A percentile compares a stretch with the other conserved stretches of the same genome.
These are phyloP conservation scores for Lichina pygmaea DNA, from an alignment of 495 filamentous ascomycete species.

Conservation along the genomic window DNA sequence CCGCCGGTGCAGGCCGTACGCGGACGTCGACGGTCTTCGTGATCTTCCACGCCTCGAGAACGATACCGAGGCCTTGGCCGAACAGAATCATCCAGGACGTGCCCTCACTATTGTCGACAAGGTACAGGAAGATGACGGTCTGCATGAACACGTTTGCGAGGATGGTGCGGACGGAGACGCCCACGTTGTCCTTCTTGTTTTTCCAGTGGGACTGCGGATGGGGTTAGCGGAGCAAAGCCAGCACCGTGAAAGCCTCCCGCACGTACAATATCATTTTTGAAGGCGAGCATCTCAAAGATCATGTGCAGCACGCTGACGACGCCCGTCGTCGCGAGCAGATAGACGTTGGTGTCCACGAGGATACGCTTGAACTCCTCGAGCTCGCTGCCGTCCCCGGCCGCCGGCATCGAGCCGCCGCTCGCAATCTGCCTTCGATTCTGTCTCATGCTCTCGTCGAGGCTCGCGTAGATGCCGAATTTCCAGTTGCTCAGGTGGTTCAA, in stretches of 20 bases:
- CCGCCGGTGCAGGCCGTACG: conserved; percentile 35
- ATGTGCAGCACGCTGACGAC: conserved; percentile 75
- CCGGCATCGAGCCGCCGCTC: conserved; percentile 32
- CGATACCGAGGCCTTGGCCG: conserved; percentile 74
- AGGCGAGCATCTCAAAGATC: conserved; percentile 84
- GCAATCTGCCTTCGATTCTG: conserved; percentile 46
- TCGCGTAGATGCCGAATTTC: conserved; percentile 70
- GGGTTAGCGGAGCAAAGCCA: background rate
- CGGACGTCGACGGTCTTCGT: conserved; percentile 92
- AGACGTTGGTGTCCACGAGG: conserved; percentile 79
- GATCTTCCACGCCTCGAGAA: conserved; percentile 93
- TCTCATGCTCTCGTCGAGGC: conserved; percentile 68
- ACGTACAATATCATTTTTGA: conserved; percentile 77
- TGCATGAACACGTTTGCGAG: conserved; percentile 98
- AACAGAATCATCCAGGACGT: conserved; percentile 98
- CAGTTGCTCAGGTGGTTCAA: conserved; percentile 63
- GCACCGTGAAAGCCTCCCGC: background rate
- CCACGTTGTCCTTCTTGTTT: conserved; percentile 98
- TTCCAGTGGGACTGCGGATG: conserved; percentile 47
- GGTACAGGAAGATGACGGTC: conserved; percentile 79
- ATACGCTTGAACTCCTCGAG: conserved; percentile 92
- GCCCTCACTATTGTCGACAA: conserved; percentile 92
- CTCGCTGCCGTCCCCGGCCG: conserved; percentile 49
- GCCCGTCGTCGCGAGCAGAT: conserved; percentile 59
- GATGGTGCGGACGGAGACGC: conserved; percentile 85